Base-by-base conservation (phyloP, 768 basidiomycete species). In the Hericium coralloides region DNA sequence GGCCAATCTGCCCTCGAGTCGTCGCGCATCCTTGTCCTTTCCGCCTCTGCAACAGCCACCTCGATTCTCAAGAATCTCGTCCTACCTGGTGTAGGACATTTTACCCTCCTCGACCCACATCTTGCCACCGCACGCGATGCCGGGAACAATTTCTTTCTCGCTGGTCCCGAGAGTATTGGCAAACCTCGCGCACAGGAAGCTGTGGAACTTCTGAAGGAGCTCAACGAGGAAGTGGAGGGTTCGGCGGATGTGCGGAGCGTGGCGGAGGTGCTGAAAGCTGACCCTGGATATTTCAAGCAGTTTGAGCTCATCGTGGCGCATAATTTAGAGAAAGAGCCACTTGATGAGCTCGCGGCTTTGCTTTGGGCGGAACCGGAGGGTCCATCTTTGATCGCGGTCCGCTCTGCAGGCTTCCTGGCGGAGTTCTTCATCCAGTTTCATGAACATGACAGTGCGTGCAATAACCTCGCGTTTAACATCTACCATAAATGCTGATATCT, bases 61-160 rank as follows among this genome's bases (percentile, higher is more conserved):
- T 87, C 91, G 50, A 82, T 91, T 62, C 79, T 99, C 56, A 98
- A 99, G 79, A 98, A 98, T 67, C 85, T 98, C 59, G 93, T 98
- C 39, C 82, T 98, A 8, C 97, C 97, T 2, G 95, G 95, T 8
- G 84, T 98, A 61, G 92, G 95, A n/a, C 83, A 89, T 66, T 98
- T 97, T 69, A 95, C 95, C 50, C 82, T 98, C 68, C 81, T 97
- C 58, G 93, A 95, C 66, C 72, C 79, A 22, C 67, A 70, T 2
- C 55, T 68, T 39, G 85, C 86, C 26, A 77, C 83, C 0, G 76
- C 83, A 1, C 80, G 84, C 56, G 95, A 98, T 64, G 84, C 92
- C 0, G 94, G 94, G 0, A 92, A 93, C 76, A 98, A 98, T 74
- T 99, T 99, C 75, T 99, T 98, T 73, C 76, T 99, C 23, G 81